These are phyloP conservation scores for Venturia asperata DNA, from an alignment of 2,329 filamentous ascomycete species.

Conservation along the genomic window DNA sequence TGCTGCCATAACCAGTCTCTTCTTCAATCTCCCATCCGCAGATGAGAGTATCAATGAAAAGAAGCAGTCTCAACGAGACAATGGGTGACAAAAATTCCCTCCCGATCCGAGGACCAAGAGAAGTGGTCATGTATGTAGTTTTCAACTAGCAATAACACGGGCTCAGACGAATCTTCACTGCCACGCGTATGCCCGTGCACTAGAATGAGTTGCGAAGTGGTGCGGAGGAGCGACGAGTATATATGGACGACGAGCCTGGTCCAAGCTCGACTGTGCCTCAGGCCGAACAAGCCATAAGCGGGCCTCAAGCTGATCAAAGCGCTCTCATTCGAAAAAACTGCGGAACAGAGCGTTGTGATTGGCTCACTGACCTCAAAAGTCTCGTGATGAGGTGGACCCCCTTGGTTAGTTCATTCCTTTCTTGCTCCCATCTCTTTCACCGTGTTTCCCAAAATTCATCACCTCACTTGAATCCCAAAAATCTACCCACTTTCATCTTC, in stretches of 20 bases:
- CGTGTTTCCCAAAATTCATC: no score
- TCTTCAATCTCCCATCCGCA: constrained; percentile 15
- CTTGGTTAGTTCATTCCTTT: neutral
- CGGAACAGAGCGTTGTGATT: constrained; percentile 3
- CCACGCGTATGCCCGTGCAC: constrained; percentile 74
- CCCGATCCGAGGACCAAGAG: constrained; percentile 59
- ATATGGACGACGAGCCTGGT: neutral
- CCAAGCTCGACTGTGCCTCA: neutral
- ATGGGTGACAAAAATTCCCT: constrained; percentile 66
- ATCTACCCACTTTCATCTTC: no score
- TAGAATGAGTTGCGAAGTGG: constrained; percentile 22
- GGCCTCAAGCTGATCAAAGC: neutral
- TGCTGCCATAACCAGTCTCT: neutral
- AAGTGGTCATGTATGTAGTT: constrained; percentile 72
- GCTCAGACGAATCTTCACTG: constrained; percentile 85
- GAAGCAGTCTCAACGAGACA: constrained; percentile 32
- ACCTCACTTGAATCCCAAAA: no score
- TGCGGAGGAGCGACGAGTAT: neutral
- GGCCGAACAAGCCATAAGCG: neutral
- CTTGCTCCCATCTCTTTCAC: no score
- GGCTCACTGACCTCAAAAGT: neutral
- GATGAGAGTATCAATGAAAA: constrained; percentile 46
- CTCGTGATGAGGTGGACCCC: neutral
- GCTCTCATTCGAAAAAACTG: neutral
- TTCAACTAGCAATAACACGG: constrained; percentile 86